These are phyloP conservation scores for Fusarium newnesense DNA, from an alignment of 2,329 filamentous ascomycete species.

Conservation along the genomic window DNA sequence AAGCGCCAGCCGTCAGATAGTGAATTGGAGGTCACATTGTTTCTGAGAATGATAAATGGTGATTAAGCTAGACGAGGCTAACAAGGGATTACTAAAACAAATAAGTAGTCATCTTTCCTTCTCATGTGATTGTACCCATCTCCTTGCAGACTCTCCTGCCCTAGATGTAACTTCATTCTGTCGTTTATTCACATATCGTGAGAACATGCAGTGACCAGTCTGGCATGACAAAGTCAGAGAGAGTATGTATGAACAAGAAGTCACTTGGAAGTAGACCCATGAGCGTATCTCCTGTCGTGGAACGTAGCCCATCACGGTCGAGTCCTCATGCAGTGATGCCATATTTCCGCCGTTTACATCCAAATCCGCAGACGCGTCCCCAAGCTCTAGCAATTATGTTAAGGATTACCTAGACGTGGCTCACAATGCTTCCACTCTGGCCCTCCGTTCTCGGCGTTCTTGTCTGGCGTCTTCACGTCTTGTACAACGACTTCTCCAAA, in stretches of 20 bases:
- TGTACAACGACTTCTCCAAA: neutral
- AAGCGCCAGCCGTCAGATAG: neutral
- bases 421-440: neutral
- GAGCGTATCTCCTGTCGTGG: neutral
- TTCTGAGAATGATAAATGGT: no score
- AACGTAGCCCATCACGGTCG: neutral
- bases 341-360: neutral
- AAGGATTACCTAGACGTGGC: neutral
- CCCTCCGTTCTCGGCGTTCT: fast-evolving
- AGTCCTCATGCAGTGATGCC: neutral
- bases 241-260: fast-evolving
- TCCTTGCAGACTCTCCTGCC: neutral
- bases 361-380: no score
- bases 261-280: neutral
- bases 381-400: no score
- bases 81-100: no score
- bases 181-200: fast-evolving
- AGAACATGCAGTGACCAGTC: fast-evolving
- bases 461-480: neutral
- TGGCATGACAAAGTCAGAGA: fast-evolving
- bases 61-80: no score
- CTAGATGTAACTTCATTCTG: fast-evolving
- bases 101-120: no score
- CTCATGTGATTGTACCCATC: no score
- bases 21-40: fast-evolving